Base-by-base conservation (phyloP, 805 yeast genomes). In the Maudiozyma turicensis region DNA sequence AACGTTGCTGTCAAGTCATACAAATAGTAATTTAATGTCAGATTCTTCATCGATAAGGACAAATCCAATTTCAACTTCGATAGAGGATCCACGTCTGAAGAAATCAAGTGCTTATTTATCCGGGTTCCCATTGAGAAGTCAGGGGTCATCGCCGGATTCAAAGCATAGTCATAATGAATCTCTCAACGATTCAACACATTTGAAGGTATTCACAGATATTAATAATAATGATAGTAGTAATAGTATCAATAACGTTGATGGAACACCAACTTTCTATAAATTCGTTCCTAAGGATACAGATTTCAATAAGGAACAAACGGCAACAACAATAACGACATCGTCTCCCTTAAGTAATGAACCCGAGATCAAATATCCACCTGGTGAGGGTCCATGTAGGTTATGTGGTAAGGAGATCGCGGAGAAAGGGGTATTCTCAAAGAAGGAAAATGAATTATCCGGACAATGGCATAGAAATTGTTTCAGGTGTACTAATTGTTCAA, bases 381-480 rank as follows among this genome's bases (percentile, higher is more conserved):
- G 91, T 0, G 68, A 77, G 51, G 93, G 93, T 0, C 89, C 89
- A 8, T 91, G 98, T 64, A 79, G 97, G 50, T 72, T 76, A 33
- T 91, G 98, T 69, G 64, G 67, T 7, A 51, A 64, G 42, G 72
- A 67, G 13, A 81, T 90, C 32, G 53, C 35, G 5, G 48, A 37
- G 3, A 46, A 46, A 34, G 41, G 41, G 32, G 43, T 41, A 6
- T 46, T 34, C 28, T 40, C 45, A 6, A 43, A 45, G 37, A 29
- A 43, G 11, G 44, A 43, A 5, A 44, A 40, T 26, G 89, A 83
- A 59, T 69, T 86, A 44, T 77, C 88, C 1, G 98, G 98, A 0
- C 91, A 89, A 63, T 91, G 98, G 98, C 99, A 91, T 63, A 74
- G 95, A 39, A 67, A 73, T 14, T 91, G 99, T 63, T 90, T 91